These are phyloP conservation scores for Pestalotiopsis sp. DNA, from an alignment of 2,329 filamentous ascomycete genomes.

Conservation along the genomic window DNA sequence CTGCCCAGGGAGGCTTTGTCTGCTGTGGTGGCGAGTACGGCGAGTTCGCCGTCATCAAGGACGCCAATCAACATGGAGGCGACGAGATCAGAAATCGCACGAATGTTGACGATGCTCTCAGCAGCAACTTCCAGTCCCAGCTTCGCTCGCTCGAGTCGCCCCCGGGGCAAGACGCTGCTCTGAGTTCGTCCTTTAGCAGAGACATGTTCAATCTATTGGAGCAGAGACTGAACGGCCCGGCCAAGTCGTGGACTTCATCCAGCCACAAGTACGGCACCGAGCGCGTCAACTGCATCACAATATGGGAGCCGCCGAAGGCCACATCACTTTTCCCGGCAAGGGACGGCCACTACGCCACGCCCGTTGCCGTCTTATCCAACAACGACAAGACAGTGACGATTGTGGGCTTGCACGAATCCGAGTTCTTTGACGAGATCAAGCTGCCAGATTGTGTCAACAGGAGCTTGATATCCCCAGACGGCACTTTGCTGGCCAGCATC, in stretches of 20 bases:
- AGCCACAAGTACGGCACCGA: conserved; percentile 60
- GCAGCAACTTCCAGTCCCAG: conserved; percentile 24
- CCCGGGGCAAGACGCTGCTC: conserved; percentile 35
- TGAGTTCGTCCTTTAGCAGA: conserved; percentile 31
- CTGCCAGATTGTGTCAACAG: conserved; percentile 91
- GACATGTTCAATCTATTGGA: conserved; percentile 36
- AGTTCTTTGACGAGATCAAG: conserved; percentile 70
- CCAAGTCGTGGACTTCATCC: conserved; percentile 51
- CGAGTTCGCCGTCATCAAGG: conserved; percentile 79
- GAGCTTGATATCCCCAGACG: conserved; percentile 90
- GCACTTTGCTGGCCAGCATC: conserved; percentile 77
- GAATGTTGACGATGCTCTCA: conserved; percentile 29
- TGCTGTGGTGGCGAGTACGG: conserved; percentile 89
- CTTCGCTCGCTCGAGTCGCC: conserved; percentile 25
- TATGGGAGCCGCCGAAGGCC: conserved; percentile 58
- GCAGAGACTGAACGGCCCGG: conserved; percentile 36
- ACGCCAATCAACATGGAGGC: conserved; percentile 35
- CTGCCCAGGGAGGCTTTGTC: conserved; percentile 85
- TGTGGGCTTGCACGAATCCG: conserved; percentile 70
- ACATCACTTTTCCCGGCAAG: conserved; percentile 26
- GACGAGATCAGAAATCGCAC: conserved; percentile 2
- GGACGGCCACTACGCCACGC: conserved; percentile 47
- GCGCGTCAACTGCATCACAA: conserved; percentile 68
- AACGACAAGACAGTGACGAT: conserved; percentile 89
- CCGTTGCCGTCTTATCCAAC: conserved; percentile 78